Base-by-base conservation (phyloP, 2,329 filamentous ascomycete species). In the Botrytis fragariae region DNA sequence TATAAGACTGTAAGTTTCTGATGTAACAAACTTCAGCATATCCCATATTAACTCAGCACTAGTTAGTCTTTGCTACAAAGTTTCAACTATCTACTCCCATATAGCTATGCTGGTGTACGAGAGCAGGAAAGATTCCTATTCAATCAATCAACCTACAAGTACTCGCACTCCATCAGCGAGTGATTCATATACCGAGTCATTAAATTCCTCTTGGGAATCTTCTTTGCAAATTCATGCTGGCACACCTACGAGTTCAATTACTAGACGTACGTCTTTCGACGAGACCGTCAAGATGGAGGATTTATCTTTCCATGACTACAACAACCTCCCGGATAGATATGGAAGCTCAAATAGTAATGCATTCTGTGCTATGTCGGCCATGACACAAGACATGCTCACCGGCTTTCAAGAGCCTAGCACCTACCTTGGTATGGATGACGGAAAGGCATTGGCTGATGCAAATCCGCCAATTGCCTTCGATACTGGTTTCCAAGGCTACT, bases 361-460 rank as follows among this genome's bases (percentile, higher is more conserved):
- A 22, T 63, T 76, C 45, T 75, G 62, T 63, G 35, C 72, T 25
- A 74, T 77, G 74, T 72, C 75, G 7, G 61, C 73, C 37, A 73
- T 78, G 62, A 59, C 72, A 10, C 74, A 75, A 44, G 76, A 77
- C 3, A 71, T 74, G 59, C 42, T 75, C 18, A 67, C 45, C 18
- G 61, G 61, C 14, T 77, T 74, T 29, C 59, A 68, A 22, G 70
- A 75, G 10, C 57, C 60, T 5, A 69, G 63, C 16, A 75, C 76
- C 60, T 74, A 76, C 37, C 71, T 73, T 48, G 37, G 60, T 32
- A n/a, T 69, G 18, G 68, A 61, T 39, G 48, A 72, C 25, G 45
- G 48, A 7, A 73, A 72, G 48, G 8, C 45, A 10, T 51, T 75
- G 57, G 37, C 63, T 25, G 75, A 75, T 48, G 57, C 75, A 7